Evolutionary conservation across 495 filamentous ascomycete genomes (phyloP).

Genomic region (Aspergillus sparsus): DNA sequence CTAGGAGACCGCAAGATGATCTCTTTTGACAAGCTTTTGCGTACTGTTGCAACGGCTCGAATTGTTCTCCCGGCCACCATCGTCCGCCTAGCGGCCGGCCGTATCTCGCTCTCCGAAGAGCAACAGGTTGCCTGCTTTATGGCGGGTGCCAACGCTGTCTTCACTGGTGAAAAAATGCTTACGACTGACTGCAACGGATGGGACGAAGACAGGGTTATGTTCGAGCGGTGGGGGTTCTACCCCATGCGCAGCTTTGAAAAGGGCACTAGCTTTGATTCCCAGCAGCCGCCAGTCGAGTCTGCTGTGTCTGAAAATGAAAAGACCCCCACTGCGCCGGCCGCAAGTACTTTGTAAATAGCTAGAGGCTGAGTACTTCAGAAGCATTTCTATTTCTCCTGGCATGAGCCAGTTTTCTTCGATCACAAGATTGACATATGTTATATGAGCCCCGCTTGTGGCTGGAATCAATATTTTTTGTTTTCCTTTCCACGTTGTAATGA

Average conservation of each 20-base stretch:
- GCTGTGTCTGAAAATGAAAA: constrained; percentile 3
- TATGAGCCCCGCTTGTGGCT: no score
- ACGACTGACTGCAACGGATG: constrained; percentile 86
- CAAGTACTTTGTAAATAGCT: constrained; percentile 20
- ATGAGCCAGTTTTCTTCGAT: constrained; percentile 1
- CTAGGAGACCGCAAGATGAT: constrained; percentile 69
- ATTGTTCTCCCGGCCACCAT: constrained; percentile 78
- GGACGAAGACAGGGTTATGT: constrained; percentile 81
- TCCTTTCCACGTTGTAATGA: no score
- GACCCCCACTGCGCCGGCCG: constrained; percentile 22
- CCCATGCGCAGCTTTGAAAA: constrained; percentile 64
- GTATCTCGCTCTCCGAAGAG: constrained; percentile 76
- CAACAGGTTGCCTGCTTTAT: constrained; percentile 82
- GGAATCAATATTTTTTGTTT: no score
- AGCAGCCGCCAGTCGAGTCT: constrained; percentile 3
- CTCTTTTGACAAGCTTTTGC: constrained; percentile 68
- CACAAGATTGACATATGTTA: neutral
- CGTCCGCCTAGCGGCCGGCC: constrained; percentile 76
- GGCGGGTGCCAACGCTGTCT: constrained; percentile 84
- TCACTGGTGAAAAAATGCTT: constrained; percentile 91
- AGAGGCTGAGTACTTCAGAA: no score
- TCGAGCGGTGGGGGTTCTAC: constrained; percentile 72
- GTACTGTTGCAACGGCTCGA: constrained; percentile 77
- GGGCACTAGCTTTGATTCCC: constrained; percentile 14
- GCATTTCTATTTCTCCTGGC: no score